phyloP scores from a whole-genome alignment of 176 grass and related monocot species.

The Tuctoria greenei region DNA sequence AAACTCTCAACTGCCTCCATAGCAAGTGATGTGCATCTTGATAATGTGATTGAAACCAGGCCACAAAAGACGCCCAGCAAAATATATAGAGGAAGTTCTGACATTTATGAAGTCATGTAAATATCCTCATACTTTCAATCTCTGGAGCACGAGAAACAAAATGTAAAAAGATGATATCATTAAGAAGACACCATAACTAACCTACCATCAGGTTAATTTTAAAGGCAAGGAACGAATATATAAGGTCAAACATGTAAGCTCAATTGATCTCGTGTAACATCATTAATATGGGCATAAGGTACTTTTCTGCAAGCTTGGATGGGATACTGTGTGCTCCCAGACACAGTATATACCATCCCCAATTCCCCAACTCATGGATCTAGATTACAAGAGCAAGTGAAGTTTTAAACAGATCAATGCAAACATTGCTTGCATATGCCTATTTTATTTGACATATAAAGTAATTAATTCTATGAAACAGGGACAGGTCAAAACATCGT shows the following conservation, averaged over 20 bases:
- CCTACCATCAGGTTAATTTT: conserved; percentile 25
- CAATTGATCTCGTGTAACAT: conserved; percentile 10
- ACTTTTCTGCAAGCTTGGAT: background rate
- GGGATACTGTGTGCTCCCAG: background rate
- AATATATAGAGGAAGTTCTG: conserved; percentile 98
- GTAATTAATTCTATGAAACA: conserved; percentile 2
- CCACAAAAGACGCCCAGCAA: conserved; percentile 86
- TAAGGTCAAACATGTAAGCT: conserved; percentile 7
- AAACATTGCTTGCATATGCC: no score
- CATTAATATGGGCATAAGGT: background rate
- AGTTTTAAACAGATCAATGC: no score
- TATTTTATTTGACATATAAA: conserved; percentile 19
- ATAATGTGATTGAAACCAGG: conserved; percentile 70
- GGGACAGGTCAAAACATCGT: conserved; percentile 17
- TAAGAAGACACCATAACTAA: conserved; percentile 25
- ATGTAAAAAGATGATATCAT: conserved; percentile 44
- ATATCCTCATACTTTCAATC: conserved; percentile 60
- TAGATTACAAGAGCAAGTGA: no score
- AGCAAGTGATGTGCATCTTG: conserved; percentile 69
- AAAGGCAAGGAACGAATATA: conserved; percentile 28
- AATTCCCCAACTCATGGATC: no score
- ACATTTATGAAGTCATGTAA: conserved; percentile 67
- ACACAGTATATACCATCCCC: no score
- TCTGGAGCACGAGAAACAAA: conserved; percentile 53
- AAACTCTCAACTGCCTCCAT: conserved; percentile 53